Conservation (phyloP, 306 rosid species). For the Hippophae gyantsensis region DNA sequence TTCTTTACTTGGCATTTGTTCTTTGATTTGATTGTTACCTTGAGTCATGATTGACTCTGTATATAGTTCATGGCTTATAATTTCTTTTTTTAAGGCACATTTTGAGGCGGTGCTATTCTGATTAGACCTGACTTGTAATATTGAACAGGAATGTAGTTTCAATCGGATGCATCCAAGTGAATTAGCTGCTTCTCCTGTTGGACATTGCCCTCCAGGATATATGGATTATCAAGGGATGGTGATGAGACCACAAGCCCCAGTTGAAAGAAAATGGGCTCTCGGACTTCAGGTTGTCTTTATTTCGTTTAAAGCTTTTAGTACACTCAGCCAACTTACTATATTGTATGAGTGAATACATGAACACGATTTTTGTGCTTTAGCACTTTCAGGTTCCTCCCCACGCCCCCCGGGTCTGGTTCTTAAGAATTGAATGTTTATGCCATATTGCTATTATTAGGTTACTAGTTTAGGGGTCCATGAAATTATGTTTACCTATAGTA, state of each 20-base stretch:
- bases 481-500: not conserved
- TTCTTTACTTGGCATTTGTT: too few species aligned
- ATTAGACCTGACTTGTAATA: slow-evolving; percentile 2
- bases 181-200: slow-evolving; percentile 50
- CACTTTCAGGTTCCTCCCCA: slow-evolving; percentile 9
- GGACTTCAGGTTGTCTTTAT: slow-evolving; percentile 75
- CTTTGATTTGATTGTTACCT: too few species aligned
- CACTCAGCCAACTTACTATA: not conserved
- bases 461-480: slow-evolving; percentile 6
- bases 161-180: slow-evolving; percentile 44
- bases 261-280: slow-evolving; percentile 92
- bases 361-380: slow-evolving; percentile 10
- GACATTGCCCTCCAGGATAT: slow-evolving; percentile 59
- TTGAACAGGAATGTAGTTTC: slow-evolving; percentile 51
- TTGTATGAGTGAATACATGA: not conserved
- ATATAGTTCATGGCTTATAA: not conserved
- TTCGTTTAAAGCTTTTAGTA: not conserved
- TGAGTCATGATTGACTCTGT: not conserved
- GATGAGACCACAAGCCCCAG: slow-evolving; percentile 55
- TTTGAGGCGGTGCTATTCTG: not conserved
- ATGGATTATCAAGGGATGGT: slow-evolving; percentile 61
- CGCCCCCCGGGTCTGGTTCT: slow-evolving; percentile 13
- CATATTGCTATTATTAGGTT: too few species aligned
- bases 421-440: slow-evolving; percentile 5
- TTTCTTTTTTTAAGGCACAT: not conserved